These are phyloP conservation scores for Suhomyces kilbournensis DNA, from an alignment of 805 yeast species.

Conservation along the genomic window DNA sequence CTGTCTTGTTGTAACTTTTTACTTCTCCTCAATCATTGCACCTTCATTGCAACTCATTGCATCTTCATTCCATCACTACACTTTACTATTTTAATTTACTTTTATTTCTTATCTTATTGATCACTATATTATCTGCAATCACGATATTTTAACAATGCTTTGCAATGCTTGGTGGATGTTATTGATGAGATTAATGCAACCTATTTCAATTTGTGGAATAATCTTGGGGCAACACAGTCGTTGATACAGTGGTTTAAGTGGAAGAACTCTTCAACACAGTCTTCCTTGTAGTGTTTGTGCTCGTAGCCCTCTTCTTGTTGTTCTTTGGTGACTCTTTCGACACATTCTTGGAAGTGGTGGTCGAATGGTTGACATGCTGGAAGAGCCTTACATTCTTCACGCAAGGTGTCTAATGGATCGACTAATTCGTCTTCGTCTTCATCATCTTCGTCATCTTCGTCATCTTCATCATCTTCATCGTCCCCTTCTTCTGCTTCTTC, in stretches of 20 bases:
- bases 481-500: constrained; percentile 36
- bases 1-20: no score
- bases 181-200: background rate
- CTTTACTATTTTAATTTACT: background rate
- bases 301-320: constrained; percentile 83
- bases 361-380: constrained; percentile 66
- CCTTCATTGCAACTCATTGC: no score
- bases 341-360: constrained; percentile 93
- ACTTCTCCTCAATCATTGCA: no score
- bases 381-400: constrained; percentile 63
- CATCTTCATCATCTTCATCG: constrained; percentile 51
- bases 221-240: constrained; percentile 87
- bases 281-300: constrained; percentile 82
- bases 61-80: background rate
- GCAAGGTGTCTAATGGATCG: constrained; percentile 38
- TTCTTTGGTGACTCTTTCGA: constrained; percentile 88
- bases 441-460: constrained; percentile 60
- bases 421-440: constrained; percentile 67
- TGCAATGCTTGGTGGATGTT: background rate
- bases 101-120: background rate
- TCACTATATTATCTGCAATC: background rate
- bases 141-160: background rate
- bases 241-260: constrained; percentile 92
- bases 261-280: constrained; percentile 97
- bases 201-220: constrained; percentile 82